Percentiles rank a stretch among this genome's conserved stretches.
phyloP scores from a whole-genome alignment of 2,329 filamentous ascomycete species.

The Cercospora sp. region DNA sequence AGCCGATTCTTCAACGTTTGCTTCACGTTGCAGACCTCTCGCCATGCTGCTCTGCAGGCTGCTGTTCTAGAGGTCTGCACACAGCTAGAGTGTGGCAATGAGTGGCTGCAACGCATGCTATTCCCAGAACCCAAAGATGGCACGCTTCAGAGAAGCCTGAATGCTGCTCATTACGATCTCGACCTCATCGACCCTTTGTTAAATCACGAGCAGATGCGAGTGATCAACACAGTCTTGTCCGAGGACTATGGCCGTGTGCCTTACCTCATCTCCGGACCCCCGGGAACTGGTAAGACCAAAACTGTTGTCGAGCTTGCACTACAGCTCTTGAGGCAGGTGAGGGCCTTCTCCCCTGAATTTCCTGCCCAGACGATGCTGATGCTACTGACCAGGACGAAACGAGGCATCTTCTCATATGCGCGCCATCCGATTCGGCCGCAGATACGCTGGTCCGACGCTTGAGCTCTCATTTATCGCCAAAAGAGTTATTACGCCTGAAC shows the following conservation, averaged over 20 bases:
- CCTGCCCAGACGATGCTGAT: background rate
- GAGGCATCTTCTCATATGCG: conserved; percentile 29
- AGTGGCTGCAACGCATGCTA: conserved; percentile 45
- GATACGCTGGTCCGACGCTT: conserved; percentile 31
- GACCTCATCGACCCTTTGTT: conserved; percentile 44
- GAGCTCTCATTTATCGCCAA: conserved; percentile 22
- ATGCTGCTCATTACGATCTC: conserved; percentile 39
- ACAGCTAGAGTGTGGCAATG: conserved; percentile 5
- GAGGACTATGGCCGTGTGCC: conserved; percentile 48
- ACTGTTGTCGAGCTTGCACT: conserved; percentile 50
- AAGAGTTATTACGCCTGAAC: conserved; percentile 29
- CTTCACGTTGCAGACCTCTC: conserved; percentile 26
- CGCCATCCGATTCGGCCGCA: conserved; percentile 33
- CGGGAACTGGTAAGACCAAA: conserved; percentile 56
- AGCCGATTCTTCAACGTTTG: conserved; percentile 28
- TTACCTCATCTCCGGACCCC: conserved; percentile 52
- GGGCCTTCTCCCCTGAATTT: background rate
- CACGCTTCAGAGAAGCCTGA: conserved; percentile 42
- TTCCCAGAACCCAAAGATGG: conserved; percentile 46
- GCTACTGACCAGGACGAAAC: background rate
- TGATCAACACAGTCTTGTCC: conserved; percentile 45
- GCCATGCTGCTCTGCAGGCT: conserved; percentile 19
- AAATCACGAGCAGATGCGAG: conserved; percentile 52
- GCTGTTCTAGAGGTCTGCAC: conserved; percentile 16
- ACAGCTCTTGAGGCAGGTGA: conserved; percentile 24